Conservation (phyloP, 371 early-diverging fungal species). For the Conidiobolus incongruus region DNA sequence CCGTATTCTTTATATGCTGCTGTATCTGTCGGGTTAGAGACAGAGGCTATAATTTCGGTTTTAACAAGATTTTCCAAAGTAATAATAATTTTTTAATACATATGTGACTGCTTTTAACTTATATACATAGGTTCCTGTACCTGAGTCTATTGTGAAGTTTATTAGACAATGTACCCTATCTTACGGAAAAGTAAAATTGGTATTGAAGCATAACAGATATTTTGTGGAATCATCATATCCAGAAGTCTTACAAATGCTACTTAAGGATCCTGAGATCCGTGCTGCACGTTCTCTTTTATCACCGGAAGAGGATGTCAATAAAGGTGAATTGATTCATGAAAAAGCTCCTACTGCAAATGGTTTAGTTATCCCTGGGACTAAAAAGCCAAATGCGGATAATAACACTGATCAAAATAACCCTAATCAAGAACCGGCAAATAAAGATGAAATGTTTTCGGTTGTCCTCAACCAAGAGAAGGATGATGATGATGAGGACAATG, state of each 20-base stretch:
- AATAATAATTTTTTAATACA: not conserved
- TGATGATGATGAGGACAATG: conserved; percentile 37
- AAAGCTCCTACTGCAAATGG: conserved; percentile 29
- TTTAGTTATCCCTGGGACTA: conserved; percentile 2
- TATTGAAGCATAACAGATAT: conserved; percentile 85
- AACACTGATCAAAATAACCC: too few relatives aligned
- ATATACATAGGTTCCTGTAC: conserved; percentile 34
- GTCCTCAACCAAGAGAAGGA: too few relatives aligned
- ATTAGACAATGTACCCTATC: conserved; percentile 81
- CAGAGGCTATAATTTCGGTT: conserved; percentile 87
- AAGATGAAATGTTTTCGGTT: too few relatives aligned
- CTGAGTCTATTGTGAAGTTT: conserved; percentile 59
- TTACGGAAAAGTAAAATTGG: conserved; percentile 96
- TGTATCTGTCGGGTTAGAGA: conserved; percentile 94
- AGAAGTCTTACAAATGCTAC: conserved; percentile 59
- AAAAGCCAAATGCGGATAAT: not conserved
- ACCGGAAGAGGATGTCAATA: conserved; percentile 9
- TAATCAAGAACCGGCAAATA: too few relatives aligned
- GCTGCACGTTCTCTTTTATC: conserved; percentile 30
- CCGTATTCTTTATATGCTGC: conserved; percentile 98
- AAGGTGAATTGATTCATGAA: conserved; percentile 10
- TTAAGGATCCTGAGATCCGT: conserved; percentile 59
- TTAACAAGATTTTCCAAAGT: conserved; percentile 82
- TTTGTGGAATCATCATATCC: conserved; percentile 82
- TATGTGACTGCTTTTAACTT: too few relatives aligned